Evolutionary conservation across 2,329 filamentous ascomycete genomes (phyloP).

Genomic region (Xylariaceae sp.): DNA sequence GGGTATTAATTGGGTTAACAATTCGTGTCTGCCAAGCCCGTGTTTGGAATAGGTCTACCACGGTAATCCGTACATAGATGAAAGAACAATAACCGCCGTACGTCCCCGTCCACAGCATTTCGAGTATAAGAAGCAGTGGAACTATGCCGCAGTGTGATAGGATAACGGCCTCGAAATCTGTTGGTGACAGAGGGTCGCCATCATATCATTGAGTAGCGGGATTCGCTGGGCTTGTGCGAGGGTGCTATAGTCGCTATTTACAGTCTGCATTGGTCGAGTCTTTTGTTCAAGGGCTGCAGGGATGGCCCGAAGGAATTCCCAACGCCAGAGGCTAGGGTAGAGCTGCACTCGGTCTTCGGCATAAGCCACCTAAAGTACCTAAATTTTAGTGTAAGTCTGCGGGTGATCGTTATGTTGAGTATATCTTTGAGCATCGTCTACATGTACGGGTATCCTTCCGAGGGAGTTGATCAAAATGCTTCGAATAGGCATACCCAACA

Average conservation of each 20-base stretch:
- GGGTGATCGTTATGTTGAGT: too few species aligned
- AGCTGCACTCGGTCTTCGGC: too few species aligned
- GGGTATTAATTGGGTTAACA: slow-evolving; percentile 1
- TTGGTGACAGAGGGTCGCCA: neutral
- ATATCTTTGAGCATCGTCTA: too few species aligned
- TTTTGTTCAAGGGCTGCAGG: neutral
- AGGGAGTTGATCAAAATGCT: too few species aligned
- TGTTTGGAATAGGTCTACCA: neutral
- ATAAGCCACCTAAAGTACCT: too few species aligned
- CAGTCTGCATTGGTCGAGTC: too few species aligned
- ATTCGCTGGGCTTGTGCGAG: neutral
- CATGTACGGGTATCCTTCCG: too few species aligned
- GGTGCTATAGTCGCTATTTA: too few species aligned
- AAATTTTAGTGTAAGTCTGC: too few species aligned
- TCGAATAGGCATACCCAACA: too few species aligned
- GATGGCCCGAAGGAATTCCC: neutral
- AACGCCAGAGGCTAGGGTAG: too few species aligned
- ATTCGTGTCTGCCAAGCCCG: neutral
- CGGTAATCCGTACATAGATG: neutral
- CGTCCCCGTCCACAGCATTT: neutral
- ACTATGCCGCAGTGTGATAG: neutral
- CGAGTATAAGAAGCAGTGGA: neutral
- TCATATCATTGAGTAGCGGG: neutral
- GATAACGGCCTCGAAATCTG: neutral
- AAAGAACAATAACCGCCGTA: neutral